Evolutionary conservation across 805 yeast genomes (phyloP).

Genomic region (Lachancea thermotolerans): DNA sequence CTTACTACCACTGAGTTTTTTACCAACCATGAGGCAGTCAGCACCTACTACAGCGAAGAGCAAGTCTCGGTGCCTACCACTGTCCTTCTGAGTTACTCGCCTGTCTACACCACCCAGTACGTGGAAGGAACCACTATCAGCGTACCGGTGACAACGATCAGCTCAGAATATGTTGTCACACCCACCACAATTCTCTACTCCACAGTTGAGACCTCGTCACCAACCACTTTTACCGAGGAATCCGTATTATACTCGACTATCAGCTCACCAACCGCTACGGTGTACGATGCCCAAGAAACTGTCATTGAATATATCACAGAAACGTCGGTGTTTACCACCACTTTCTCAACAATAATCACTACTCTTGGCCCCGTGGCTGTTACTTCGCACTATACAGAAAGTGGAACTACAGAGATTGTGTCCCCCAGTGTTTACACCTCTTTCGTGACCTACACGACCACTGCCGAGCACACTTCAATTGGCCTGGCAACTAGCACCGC

Average conservation of each 20-base stretch:
- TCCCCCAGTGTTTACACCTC: constrained; percentile 1
- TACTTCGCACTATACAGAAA: neutral
- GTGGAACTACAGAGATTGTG: constrained; percentile 1
- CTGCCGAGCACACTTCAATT: neutral
- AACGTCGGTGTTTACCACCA: neutral
- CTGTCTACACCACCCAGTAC: constrained; percentile 1
- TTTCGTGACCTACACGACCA: constrained; percentile 1
- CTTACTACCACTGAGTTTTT: neutral
- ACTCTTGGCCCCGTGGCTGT: neutral
- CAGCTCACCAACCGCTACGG: constrained; percentile 2
- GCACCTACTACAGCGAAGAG: neutral
- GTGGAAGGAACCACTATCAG: neutral
- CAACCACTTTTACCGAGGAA: neutral
- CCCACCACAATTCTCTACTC: constrained; percentile 1
- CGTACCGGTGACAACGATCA: neutral
- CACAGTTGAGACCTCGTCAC: constrained; percentile 3
- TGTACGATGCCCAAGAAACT: neutral
- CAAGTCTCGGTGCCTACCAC: neutral
- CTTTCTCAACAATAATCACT: neutral
- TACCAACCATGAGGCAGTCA: neutral
- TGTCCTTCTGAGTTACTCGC: neutral
- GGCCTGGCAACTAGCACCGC: constrained; percentile 1
- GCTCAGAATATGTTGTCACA: constrained; percentile 3
- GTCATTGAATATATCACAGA: constrained; percentile 2
- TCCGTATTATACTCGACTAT: constrained; percentile 1